phyloP scores from a whole-genome alignment of 371 early-diverging fungal genomes.

The Apophysomyces elegans region DNA sequence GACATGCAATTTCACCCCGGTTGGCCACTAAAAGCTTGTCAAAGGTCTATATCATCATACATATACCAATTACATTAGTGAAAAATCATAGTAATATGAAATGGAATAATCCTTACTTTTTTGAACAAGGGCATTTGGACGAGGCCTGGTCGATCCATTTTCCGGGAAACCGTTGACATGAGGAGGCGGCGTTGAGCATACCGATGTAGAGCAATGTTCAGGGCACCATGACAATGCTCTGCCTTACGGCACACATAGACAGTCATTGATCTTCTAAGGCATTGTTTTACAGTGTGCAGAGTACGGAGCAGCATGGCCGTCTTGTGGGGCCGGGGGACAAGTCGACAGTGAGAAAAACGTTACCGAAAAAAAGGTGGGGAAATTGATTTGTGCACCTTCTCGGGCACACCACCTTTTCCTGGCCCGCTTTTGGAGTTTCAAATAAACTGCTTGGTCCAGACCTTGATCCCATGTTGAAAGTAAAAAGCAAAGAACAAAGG shows the following conservation, averaged over 20 bases:
- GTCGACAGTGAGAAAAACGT: too few species aligned
- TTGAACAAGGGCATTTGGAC: neutral
- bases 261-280: neutral
- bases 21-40: conserved; percentile 60
- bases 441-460: too few species aligned
- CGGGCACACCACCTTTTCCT: too few species aligned
- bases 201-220: neutral
- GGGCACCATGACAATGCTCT: neutral
- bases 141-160: neutral
- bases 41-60: conserved; percentile 39
- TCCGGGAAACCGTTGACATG: neutral
- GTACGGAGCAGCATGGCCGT: neutral
- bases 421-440: too few species aligned
- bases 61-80: neutral
- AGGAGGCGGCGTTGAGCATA: neutral
- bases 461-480: too few species aligned
- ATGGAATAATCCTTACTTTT: neutral
- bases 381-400: too few species aligned
- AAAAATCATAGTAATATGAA: too few species aligned
- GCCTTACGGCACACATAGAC: neutral
- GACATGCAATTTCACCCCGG: conserved; percentile 58
- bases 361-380: too few species aligned
- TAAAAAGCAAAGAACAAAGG: too few species aligned
- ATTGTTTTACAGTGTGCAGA: neutral
- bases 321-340: neutral